These are phyloP conservation scores for Acacia confusa DNA, from an alignment of 306 rosid species.

Conservation along the genomic window DNA sequence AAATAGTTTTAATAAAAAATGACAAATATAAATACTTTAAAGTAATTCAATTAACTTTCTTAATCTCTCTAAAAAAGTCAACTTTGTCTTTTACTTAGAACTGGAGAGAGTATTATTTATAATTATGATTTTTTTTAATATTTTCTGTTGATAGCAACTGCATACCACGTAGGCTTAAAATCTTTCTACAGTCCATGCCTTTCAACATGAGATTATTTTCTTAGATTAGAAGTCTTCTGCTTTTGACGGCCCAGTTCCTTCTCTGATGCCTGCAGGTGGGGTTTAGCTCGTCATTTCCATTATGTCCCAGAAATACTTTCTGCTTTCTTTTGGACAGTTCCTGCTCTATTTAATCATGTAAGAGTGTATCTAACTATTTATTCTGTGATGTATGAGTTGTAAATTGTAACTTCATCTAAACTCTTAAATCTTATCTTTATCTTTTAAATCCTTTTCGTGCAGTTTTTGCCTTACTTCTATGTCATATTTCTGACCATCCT, in stretches of 20 bases:
- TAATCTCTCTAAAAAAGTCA: too few species aligned
- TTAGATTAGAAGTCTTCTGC: neutral
- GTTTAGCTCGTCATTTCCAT: constrained; percentile 93
- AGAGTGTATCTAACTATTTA: constrained; percentile 18
- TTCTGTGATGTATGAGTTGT: constrained; percentile 17
- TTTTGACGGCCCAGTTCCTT: constrained; percentile 14
- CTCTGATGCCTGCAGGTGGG: constrained; percentile 79
- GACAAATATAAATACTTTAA: too few species aligned
- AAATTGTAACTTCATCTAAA: constrained; percentile 24
- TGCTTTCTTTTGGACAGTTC: constrained; percentile 98
- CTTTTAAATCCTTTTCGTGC: constrained; percentile 27
- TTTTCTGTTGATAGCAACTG: neutral
- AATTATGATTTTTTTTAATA: neutral
- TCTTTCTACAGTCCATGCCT: neutral
- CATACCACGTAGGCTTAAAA: constrained; percentile 9
- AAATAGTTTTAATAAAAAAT: too few species aligned
- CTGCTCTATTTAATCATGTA: constrained; percentile 91
- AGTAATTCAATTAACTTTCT: too few species aligned
- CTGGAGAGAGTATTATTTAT: too few species aligned
- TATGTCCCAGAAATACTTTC: constrained; percentile 94
- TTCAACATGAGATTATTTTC: constrained; percentile 18
- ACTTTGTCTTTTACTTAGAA: too few species aligned
- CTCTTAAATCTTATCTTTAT: neutral
- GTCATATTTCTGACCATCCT: constrained; percentile 88
- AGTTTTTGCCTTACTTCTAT: constrained; percentile 93